Evolutionary conservation across 495 filamentous ascomycete genomes (phyloP).

Genomic region (Cercophora newfieldiana): DNA sequence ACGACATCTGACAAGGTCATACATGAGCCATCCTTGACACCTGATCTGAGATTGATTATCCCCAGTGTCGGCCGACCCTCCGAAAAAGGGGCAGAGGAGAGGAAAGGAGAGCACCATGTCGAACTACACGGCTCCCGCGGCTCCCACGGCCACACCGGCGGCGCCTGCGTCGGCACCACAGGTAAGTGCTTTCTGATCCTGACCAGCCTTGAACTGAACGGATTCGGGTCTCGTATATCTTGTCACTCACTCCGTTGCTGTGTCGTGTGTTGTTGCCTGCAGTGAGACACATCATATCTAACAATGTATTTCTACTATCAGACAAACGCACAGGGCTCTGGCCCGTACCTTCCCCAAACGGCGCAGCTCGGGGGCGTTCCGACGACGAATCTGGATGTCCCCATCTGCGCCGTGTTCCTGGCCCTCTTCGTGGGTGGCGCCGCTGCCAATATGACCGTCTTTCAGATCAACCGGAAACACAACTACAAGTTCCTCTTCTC

Average conservation of each 20-base stretch:
- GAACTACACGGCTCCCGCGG: conserved; percentile 26
- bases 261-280: background rate
- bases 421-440: conserved; percentile 61
- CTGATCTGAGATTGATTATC: background rate
- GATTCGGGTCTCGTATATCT: background rate
- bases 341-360: conserved; percentile 34
- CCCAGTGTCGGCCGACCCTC: background rate
- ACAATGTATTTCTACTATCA: background rate
- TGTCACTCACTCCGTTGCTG: background rate
- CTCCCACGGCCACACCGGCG: conserved; percentile 10
- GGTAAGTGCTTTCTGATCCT: background rate
- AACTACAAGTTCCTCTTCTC: conserved; percentile 72
- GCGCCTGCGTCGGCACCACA: conserved; percentile 4
- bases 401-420: conserved; percentile 65
- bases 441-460: conserved; percentile 63
- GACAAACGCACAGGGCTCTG: conserved; percentile 21
- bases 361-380: conserved; percentile 64
- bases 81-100: background rate
- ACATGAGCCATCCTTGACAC: background rate
- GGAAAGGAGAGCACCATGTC: conserved; percentile 15
- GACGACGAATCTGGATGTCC: conserved; percentile 57
- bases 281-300: no score
- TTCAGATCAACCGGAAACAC: conserved; percentile 56
- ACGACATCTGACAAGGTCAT: background rate
- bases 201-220: no score